Percentiles rank a stretch among this genome's conserved stretches.
phyloP scores from a whole-genome alignment of 2,329 filamentous ascomycete species.

The Cercospora beticola region DNA sequence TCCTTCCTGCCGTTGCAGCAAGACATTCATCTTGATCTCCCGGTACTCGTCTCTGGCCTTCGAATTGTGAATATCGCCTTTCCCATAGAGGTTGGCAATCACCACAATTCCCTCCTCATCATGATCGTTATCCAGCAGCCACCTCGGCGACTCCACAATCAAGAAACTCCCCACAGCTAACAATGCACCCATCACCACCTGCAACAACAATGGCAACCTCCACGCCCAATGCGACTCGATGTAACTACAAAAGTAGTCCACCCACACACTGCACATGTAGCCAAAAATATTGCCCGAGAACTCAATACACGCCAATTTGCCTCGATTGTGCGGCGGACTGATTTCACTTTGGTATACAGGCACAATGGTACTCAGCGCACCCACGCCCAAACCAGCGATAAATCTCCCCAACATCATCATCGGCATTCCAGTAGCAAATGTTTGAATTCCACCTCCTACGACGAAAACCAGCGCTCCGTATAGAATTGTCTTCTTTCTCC shows the following conservation, averaged over 20 bases:
- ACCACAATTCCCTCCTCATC: constrained; percentile 98
- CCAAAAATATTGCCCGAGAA: constrained; percentile 97
- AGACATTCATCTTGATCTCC: constrained; percentile 97
- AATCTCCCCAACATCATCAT: constrained; percentile 70
- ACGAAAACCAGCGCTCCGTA: constrained; percentile 91
- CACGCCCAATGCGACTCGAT: constrained; percentile 84
- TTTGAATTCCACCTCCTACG: constrained; percentile 79
- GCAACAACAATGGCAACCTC: constrained; percentile 85
- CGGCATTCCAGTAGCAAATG: constrained; percentile 74
- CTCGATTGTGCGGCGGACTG: constrained; percentile 92
- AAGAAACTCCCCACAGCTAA: constrained; percentile 82
- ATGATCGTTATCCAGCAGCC: constrained; percentile 95
- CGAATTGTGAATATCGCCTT: constrained; percentile 88
- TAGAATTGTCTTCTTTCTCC: constrained; percentile 82
- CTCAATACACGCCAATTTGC: constrained; percentile 94
- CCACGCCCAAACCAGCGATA: constrained; percentile 53
- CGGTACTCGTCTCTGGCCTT: constrained; percentile 95
- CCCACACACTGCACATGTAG: constrained; percentile 96
- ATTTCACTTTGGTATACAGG: constrained; percentile 57
- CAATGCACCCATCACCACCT: constrained; percentile 89
- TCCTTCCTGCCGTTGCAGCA: constrained; percentile 89
- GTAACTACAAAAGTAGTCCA: constrained; percentile 94
- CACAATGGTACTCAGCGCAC: constrained; percentile 53
- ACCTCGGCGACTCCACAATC: constrained; percentile 95
- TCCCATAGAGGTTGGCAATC: constrained; percentile 95